These are phyloP conservation scores for Saccharomyces pastorianus DNA, from an alignment of 1,139 yeast species.

Conservation along the genomic window DNA sequence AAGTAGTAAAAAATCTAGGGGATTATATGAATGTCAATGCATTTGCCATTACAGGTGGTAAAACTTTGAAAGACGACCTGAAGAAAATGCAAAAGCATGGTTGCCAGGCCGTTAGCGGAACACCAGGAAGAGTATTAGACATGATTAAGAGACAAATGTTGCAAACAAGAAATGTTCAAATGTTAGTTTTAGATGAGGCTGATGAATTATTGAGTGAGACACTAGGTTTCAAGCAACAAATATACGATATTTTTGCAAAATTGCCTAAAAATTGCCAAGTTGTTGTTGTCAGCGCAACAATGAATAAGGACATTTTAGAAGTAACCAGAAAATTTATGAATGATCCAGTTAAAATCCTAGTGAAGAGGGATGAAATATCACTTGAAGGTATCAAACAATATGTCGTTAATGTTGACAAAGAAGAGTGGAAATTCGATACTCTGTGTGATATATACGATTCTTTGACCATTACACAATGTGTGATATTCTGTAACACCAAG, in stretches of 20 bases:
- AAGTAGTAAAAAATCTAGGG: slow-evolving; percentile 76
- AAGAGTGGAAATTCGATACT: slow-evolving; percentile 93
- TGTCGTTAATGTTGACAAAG: slow-evolving; percentile 78
- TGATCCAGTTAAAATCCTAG: slow-evolving; percentile 85
- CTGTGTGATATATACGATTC: slow-evolving; percentile 89
- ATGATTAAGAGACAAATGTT: slow-evolving; percentile 72
- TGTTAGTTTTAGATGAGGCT: slow-evolving; percentile 87
- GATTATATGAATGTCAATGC: slow-evolving; percentile 77
- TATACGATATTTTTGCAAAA: slow-evolving; percentile 75
- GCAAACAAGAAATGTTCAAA: slow-evolving; percentile 61
- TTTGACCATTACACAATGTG: slow-evolving; percentile 91
- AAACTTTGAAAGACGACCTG: slow-evolving; percentile 71
- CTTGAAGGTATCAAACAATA: slow-evolving; percentile 87
- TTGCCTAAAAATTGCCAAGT: slow-evolving; percentile 81
- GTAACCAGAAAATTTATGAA: slow-evolving; percentile 83
- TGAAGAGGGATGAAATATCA: slow-evolving; percentile 81
- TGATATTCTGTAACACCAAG: slow-evolving; percentile 89
- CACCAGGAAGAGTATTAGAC: slow-evolving; percentile 91
- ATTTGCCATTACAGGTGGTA: slow-evolving; percentile 93
- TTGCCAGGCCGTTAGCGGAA: slow-evolving; percentile 90
- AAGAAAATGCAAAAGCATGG: slow-evolving; percentile 59
- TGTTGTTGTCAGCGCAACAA: slow-evolving; percentile 89
- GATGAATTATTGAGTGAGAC: slow-evolving; percentile 76
- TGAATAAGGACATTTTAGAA: slow-evolving; percentile 76
- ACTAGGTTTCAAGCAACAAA: slow-evolving; percentile 80